Percentiles rank a stretch among this genome's conserved stretches.
Conservation (phyloP, 176 grass and related monocot genomes). For the Poa pratensis region DNA sequence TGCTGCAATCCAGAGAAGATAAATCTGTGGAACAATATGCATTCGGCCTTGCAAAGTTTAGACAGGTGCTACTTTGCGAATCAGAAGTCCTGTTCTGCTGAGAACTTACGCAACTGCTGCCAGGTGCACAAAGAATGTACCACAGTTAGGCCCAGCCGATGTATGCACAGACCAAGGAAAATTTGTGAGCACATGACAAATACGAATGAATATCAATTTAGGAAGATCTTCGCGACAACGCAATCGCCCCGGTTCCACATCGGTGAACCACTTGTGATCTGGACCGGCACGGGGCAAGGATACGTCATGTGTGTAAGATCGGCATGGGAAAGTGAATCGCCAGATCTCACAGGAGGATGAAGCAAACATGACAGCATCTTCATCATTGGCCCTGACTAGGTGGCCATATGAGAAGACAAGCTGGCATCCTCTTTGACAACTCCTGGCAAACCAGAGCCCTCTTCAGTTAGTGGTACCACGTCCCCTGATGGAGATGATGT, state of each 20-base stretch:
- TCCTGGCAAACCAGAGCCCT: constrained; percentile 45
- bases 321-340: constrained; percentile 24
- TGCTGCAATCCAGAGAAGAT: neutral
- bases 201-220: neutral
- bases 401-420: constrained; percentile 44
- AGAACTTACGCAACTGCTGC: neutral
- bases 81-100: neutral
- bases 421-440: constrained; percentile 35
- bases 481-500: constrained; percentile 43
- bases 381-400: constrained; percentile 35
- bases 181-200: neutral
- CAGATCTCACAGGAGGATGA: constrained; percentile 46
- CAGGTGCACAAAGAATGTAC: neutral
- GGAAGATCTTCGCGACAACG: neutral
- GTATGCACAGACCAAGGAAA: neutral
- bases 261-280: neutral
- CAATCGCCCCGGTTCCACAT: neutral
- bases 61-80: neutral
- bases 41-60: neutral
- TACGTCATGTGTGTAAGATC: neutral
- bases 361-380: constrained; percentile 61
- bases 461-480: constrained; percentile 50
- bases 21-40: no score
- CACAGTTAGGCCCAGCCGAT: neutral
- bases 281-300: neutral